Conservation (phyloP, 1,284 basidiomycete species). For the Polyporus tsugae region DNA sequence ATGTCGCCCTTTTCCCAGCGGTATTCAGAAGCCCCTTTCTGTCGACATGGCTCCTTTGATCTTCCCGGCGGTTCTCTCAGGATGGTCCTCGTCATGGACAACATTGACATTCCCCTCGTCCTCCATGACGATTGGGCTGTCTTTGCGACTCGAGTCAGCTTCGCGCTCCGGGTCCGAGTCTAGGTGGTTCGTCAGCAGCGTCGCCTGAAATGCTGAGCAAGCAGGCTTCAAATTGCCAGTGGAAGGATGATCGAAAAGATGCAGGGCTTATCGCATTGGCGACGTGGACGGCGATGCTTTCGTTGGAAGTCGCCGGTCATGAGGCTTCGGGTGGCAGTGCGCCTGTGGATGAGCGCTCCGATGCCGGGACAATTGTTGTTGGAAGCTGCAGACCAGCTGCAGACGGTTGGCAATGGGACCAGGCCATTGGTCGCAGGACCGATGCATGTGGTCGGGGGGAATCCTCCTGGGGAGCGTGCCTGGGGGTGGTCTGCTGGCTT, state of each 20-base stretch:
- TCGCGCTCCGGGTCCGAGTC: not conserved
- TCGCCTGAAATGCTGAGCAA: conserved; percentile 2
- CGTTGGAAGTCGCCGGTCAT: conserved; percentile 19
- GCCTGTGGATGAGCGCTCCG: conserved; percentile 27
- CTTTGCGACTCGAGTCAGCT: conserved; percentile 1
- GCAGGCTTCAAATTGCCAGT: not conserved
- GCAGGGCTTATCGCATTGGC: not conserved
- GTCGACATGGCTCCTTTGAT: not conserved
- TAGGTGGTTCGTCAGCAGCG: not conserved
- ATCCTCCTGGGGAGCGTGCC: conserved; percentile 17
- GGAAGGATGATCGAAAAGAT: conserved; percentile 4
- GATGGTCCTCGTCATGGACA: not conserved
- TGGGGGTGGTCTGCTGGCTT: conserved; percentile 8
- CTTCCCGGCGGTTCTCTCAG: not conserved
- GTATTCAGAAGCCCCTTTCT: conserved; percentile 8
- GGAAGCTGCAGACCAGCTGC: not conserved
- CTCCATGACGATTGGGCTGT: not conserved
- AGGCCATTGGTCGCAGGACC: not conserved
- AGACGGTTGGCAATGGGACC: not conserved
- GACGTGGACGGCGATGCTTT: not conserved
- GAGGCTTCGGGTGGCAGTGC: conserved; percentile 25
- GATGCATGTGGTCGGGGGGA: not conserved
- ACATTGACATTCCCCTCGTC: not conserved
- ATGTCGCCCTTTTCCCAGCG: not conserved
- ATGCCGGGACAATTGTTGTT: conserved; percentile 24